These are phyloP conservation scores for Biscogniauxia marginata DNA, from an alignment of 2,329 filamentous ascomycete species.

Conservation along the genomic window DNA sequence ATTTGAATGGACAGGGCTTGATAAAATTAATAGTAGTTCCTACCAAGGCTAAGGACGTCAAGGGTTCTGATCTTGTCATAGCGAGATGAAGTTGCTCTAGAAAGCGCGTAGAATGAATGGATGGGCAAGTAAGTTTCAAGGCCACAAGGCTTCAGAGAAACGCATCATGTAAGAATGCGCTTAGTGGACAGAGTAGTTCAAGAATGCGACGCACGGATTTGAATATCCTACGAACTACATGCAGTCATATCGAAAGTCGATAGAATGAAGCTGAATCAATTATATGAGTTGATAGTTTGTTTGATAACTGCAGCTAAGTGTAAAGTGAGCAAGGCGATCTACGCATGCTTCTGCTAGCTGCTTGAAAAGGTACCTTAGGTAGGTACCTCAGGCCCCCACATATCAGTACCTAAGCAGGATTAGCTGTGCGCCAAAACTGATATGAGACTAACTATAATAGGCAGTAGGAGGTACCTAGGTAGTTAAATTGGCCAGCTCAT, in stretches of 20 bases:
- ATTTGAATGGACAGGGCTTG: neutral
- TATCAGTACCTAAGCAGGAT: neutral
- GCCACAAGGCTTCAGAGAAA: neutral
- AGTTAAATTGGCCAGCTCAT: neutral
- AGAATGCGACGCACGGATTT: constrained; percentile 2
- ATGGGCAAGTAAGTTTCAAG: neutral
- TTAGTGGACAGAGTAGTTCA: neutral
- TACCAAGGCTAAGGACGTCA: constrained; percentile 58
- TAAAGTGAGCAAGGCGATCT: no score
- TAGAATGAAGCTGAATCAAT: neutral
- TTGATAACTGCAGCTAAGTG: no score
- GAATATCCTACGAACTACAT: neutral
- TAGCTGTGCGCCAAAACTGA: neutral
- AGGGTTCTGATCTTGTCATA: constrained; percentile 56
- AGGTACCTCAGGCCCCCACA: neutral
- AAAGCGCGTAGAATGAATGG: constrained; percentile 1
- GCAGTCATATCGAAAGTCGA: neutral
- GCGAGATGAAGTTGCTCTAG: constrained; percentile 14
- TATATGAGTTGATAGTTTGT: neutral
- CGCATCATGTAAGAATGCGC: neutral
- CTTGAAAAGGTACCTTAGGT: constrained; percentile 5
- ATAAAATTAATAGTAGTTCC: constrained; percentile 18
- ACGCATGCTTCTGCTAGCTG: no score
- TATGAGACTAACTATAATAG: neutral
- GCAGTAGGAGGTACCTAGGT: neutral